Evolutionary conservation across 2,329 filamentous ascomycete genomes (phyloP).

Genomic region (Aureobasidium vineae): DNA sequence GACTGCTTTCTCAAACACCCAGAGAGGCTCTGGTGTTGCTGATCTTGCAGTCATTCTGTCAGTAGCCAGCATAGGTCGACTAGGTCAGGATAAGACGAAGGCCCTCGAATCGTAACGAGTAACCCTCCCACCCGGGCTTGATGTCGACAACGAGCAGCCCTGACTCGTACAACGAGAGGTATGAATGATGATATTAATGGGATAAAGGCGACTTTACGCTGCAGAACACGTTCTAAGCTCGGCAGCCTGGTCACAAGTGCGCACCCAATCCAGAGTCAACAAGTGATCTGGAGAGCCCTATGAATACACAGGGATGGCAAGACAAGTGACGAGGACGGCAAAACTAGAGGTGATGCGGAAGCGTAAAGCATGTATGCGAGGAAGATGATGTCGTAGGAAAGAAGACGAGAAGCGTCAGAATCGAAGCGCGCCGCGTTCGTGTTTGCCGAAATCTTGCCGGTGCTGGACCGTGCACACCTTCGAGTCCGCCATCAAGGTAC

Average conservation of each 20-base stretch:
- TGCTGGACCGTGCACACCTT: background rate
- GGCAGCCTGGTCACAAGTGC: conserved; percentile 22
- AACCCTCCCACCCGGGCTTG: conserved; percentile 26
- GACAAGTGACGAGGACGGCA: conserved; percentile 20
- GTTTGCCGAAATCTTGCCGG: background rate
- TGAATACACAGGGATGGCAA: conserved; percentile 22
- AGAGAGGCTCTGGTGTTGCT: background rate
- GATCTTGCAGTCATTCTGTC: background rate
- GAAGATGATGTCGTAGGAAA: background rate
- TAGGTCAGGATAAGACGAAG: background rate
- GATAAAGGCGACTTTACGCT: background rate
- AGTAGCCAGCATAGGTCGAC: background rate
- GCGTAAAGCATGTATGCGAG: background rate
- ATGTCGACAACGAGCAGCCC: conserved; percentile 19
- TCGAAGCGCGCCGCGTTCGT: background rate
- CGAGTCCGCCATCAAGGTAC: background rate
- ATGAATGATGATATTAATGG: background rate
- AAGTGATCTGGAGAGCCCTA: conserved; percentile 21
- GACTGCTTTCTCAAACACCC: conserved; percentile 17
- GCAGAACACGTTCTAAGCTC: conserved; percentile 14
- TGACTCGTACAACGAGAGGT: conserved; percentile 2
- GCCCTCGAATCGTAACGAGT: conserved; percentile 22
- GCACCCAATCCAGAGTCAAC: conserved; percentile 24
- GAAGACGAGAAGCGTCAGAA: background rate
- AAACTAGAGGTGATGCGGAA: conserved; percentile 5